Conservation (phyloP, 768 basidiomycete species). For the Pleurotus ostreatus region DNA sequence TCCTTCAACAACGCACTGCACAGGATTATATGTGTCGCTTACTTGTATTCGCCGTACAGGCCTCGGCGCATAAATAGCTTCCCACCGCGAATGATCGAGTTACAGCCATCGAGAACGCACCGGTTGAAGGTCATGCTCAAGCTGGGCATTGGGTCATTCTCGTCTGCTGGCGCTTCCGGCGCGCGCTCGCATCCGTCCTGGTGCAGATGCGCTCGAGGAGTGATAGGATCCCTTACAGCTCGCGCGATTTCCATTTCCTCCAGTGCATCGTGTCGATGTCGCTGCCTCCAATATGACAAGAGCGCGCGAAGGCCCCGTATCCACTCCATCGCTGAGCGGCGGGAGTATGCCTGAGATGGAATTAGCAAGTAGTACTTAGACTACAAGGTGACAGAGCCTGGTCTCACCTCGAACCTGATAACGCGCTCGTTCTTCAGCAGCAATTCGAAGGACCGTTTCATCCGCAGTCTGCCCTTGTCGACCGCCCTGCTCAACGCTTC, state of each 20-base stretch:
- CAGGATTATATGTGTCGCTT: conserved; percentile 20
- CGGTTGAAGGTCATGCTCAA: conserved; percentile 75
- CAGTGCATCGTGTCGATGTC: conserved; percentile 70
- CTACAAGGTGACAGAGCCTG: conserved; percentile 1
- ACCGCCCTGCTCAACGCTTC: conserved; percentile 36
- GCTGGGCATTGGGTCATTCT: conserved; percentile 50
- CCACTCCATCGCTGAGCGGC: conserved; percentile 77
- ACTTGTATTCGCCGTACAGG: conserved; percentile 76
- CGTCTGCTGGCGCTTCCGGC: conserved; percentile 50
- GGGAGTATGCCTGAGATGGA: conserved; percentile 53
- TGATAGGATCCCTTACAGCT: conserved; percentile 49
- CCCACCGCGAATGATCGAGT: conserved; percentile 68
- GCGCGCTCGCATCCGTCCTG: conserved; percentile 32
- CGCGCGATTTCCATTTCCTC: conserved; percentile 80
- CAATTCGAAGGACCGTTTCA: conserved; percentile 76
- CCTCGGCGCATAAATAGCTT: conserved; percentile 71
- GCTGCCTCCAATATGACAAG: conserved; percentile 73
- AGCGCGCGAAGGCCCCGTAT: conserved; percentile 69
- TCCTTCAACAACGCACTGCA: no score
- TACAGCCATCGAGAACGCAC: conserved; percentile 82
- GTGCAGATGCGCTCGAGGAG: conserved; percentile 46
- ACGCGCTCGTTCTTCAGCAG: conserved; percentile 64
- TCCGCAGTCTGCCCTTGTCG: conserved; percentile 44
- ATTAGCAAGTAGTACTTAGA: neutral
- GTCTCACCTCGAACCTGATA: conserved; percentile 73